Percentiles rank a stretch among this genome's conserved stretches.
Evolutionary conservation across 169 alveolate genomes (phyloP).

Genomic region (Plasmodium vinckei): DNA sequence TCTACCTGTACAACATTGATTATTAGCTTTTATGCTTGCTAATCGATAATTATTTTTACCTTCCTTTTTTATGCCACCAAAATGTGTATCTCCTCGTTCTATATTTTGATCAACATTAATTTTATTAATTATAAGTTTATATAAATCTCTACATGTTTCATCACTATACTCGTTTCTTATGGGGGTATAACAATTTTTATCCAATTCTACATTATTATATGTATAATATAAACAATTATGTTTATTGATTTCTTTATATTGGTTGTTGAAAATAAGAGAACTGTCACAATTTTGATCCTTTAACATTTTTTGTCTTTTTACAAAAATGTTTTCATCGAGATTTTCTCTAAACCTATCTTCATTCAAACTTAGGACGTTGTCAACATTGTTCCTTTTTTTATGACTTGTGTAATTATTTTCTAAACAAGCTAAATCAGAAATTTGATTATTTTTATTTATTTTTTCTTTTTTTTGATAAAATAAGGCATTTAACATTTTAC

Average conservation of each 20-base stretch:
- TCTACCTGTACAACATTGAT: background rate
- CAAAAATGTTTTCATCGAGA: constrained; percentile 1
- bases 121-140: background rate
- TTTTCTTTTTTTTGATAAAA: background rate
- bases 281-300: background rate
- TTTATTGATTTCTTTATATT: no score
- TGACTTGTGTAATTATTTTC: background rate
- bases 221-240: no score
- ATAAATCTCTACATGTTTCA: background rate
- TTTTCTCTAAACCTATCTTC: background rate
- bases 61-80: background rate
- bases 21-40: no score
- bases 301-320: constrained; percentile 19
- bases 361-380: background rate
- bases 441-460: background rate
- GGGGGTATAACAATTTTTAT: no score
- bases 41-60: background rate
- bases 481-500: background rate
- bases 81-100: background rate
- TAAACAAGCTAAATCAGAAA: background rate
- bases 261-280: no score
- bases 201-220: no score
- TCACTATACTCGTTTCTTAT: no score
- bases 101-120: background rate
- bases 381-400: background rate